Evolutionary conservation across 495 filamentous ascomycete species (phyloP).

Genomic region (Aspergillus campestris): DNA sequence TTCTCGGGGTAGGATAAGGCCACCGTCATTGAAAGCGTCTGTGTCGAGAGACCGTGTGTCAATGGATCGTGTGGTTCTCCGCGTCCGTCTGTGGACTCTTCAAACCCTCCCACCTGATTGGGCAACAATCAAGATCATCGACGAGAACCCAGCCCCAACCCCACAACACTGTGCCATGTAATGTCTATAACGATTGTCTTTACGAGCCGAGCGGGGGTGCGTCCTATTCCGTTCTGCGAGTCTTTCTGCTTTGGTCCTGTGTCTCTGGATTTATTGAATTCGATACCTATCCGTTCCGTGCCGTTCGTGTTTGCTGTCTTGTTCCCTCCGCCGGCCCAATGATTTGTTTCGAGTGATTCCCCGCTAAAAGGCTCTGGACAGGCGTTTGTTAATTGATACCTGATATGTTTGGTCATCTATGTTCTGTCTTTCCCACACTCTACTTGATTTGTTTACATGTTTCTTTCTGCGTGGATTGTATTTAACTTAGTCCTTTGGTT

Average conservation of each 20-base stretch:
- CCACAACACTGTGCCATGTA: neutral
- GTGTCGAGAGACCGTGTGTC: neutral
- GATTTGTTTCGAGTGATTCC: neutral
- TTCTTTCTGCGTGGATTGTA: neutral
- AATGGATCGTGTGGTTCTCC: neutral
- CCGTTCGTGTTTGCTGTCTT: constrained; percentile 4
- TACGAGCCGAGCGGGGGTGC: neutral
- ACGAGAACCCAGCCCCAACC: too few species aligned
- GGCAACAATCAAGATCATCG: too few species aligned
- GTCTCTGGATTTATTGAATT: neutral
- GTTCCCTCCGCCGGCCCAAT: too few species aligned
- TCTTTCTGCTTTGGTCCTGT: constrained; percentile 3
- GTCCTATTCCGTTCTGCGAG: neutral
- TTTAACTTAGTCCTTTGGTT: neutral
- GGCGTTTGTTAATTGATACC: neutral
- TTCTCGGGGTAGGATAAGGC: constrained; percentile 38
- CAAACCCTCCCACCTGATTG: neutral
- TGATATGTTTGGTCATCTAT: constrained; percentile 1
- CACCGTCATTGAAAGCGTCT: neutral
- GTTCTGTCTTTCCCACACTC: neutral
- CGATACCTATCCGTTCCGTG: neutral
- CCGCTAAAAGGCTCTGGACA: neutral
- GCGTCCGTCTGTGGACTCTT: neutral
- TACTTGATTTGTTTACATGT: neutral
- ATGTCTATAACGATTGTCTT: constrained; percentile 6